These are phyloP conservation scores for Sungouiella thailandica DNA, from an alignment of 805 yeast species.

Conservation along the genomic window DNA sequence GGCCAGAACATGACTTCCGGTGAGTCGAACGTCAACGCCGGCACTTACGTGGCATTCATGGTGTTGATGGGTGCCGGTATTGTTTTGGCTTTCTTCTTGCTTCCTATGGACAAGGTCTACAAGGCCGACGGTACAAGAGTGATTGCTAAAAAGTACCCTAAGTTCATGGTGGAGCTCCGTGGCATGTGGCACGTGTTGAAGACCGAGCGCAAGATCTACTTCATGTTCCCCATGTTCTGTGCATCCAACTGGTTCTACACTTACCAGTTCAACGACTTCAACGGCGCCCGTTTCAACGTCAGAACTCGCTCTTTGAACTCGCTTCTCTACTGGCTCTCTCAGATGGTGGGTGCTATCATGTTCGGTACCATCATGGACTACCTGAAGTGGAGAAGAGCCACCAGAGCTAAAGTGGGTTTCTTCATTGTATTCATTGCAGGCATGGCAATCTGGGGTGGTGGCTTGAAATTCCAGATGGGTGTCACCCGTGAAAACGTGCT, in stretches of 20 bases:
- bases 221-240: conserved; percentile 57
- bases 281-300: conserved; percentile 50
- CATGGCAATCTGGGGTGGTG: conserved; percentile 57
- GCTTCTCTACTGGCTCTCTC: conserved; percentile 55
- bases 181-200: conserved; percentile 36
- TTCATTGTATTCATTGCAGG: conserved; percentile 33
- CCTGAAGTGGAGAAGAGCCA: conserved; percentile 34
- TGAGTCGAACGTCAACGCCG: conserved; percentile 33
- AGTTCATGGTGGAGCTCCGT: conserved; percentile 40
- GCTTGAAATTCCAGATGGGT: conserved; percentile 42
- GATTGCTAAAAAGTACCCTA: conserved; percentile 39
- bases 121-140: conserved; percentile 48
- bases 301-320: conserved; percentile 61
- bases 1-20: conserved; percentile 43
- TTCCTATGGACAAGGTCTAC: conserved; percentile 47
- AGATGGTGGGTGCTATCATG: conserved; percentile 51
- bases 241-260: conserved; percentile 66
- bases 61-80: conserved; percentile 47
- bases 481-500: conserved; percentile 35
- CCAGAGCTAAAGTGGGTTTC: conserved; percentile 45
- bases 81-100: conserved; percentile 39
- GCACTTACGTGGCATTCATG: conserved; percentile 52
- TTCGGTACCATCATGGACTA: conserved; percentile 48
- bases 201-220: conserved; percentile 40
- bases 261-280: conserved; percentile 56